Base-by-base conservation (phyloP, 2,329 filamentous ascomycete genomes). In the Botrytis medusae region DNA sequence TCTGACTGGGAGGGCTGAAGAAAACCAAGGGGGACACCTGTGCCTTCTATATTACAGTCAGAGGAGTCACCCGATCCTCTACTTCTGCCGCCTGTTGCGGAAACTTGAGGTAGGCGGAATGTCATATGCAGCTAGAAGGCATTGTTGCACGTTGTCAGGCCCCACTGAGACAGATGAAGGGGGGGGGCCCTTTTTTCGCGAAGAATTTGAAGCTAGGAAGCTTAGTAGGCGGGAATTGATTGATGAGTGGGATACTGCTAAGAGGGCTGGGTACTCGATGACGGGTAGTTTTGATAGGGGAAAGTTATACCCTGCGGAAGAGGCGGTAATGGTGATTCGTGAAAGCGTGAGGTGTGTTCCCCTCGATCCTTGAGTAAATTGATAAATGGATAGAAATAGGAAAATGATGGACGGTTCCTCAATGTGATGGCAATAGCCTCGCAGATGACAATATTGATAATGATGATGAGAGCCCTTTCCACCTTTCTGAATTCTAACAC, bases 121-220 rank as follows among this genome's bases (percentile, higher is more conserved):
- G 72, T 71, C 72, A 73, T 73, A 73, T 63, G 67, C 67, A 71
- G 32, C 65, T 71, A 68, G 51, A 25, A 72, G 60, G 46, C 71
- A 72, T 72, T 32, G 18, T 72, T 65, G 69, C 61, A 72, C 46
- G 61, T 34, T 72, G 46, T 72, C 60, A 65, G 37, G 69, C 46
- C 69, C 68, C 69, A 72, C 69, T 44, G 69, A 44, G 42, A 71
- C 69, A 42, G 29, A 54, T 6, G 42, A 22, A 68, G 64, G 59
- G 57, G 61, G 40, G 60, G 44, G 48, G n/a, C n/a, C 34, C 34
- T 25, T 25, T 29, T 67, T 51, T 67, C 14, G 44, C 46, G 32
- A 54, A 67, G 34, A 51, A 54, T 29, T 54, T 54, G 25, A 40
- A 54, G 64, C 62, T 57, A 57, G 51, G 51, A 57, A 57, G 60